Percentiles rank a stretch among this genome's conserved stretches.
These are phyloP conservation scores for Oryza nivara DNA, from an alignment of 176 grass and related monocot species.

Conservation along the genomic window DNA sequence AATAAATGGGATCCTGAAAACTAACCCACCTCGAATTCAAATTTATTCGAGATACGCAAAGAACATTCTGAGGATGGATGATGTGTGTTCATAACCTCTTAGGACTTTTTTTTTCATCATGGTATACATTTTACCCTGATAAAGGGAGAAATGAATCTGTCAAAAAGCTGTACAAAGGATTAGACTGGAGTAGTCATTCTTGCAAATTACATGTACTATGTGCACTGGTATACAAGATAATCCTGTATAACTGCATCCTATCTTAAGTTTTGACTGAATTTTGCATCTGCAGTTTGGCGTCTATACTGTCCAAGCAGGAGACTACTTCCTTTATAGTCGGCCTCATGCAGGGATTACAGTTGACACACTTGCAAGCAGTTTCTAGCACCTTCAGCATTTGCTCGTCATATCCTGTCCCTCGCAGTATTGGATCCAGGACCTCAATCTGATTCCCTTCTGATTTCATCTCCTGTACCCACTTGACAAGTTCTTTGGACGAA, in stretches of 20 bases:
- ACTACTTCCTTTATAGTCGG: slow-evolving; percentile 58
- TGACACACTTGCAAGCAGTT: slow-evolving; percentile 55
- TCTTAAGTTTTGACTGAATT: slow-evolving; percentile 19
- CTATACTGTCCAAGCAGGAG: slow-evolving; percentile 46
- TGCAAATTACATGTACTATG: background rate
- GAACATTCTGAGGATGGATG: background rate
- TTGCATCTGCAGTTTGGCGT: slow-evolving; percentile 21
- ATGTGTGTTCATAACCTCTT: background rate
- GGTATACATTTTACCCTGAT: background rate
- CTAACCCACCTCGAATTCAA: background rate
- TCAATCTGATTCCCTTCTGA: slow-evolving; percentile 49
- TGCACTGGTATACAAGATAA: background rate
- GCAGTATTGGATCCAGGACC: slow-evolving; percentile 48
- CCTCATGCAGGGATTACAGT: slow-evolving; percentile 49
- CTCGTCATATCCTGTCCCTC: slow-evolving; percentile 48
- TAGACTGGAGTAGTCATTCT: background rate
- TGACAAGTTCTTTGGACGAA: slow-evolving; percentile 54
- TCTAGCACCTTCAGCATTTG: slow-evolving; percentile 70
- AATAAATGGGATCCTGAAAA: background rate
- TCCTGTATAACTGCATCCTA: background rate
- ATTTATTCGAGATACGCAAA: background rate
- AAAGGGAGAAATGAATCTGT: background rate
- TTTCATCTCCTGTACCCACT: slow-evolving; percentile 63
- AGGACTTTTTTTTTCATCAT: background rate
- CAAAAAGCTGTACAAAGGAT: background rate